Evolutionary conservation across 202 grass and related monocot genomes (phyloP).

Genomic region (Elaeis oleifera): DNA sequence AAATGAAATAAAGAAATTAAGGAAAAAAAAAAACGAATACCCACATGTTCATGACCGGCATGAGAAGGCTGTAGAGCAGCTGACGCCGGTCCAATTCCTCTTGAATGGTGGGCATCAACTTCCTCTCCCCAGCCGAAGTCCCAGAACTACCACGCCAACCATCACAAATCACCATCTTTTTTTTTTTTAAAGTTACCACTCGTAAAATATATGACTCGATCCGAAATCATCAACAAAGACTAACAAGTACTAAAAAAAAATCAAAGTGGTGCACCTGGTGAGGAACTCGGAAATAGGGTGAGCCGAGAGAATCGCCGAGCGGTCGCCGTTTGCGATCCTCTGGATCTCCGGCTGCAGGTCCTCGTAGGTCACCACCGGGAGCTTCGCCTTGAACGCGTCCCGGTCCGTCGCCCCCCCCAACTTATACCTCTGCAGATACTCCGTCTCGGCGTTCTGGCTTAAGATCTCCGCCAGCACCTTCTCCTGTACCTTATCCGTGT

Average conservation of each 20-base stretch:
- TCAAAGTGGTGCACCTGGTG: conserved; percentile 38
- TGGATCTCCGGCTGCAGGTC: conserved; percentile 75
- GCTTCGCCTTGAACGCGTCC: conserved; percentile 46
- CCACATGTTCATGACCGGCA: conserved; percentile 97
- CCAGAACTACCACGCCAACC: conserved; percentile 48
- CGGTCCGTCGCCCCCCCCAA: conserved; percentile 51
- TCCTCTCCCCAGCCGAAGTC: conserved; percentile 94
- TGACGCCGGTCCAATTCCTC: conserved; percentile 76
- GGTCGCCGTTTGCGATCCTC: conserved; percentile 89
- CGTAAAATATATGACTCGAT: too few species aligned
- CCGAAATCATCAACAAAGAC: neutral
- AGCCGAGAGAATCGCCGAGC: conserved; percentile 64
- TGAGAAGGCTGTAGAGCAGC: conserved; percentile 90
- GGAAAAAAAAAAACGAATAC: conserved; percentile 11
- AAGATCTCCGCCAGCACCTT: conserved; percentile 61
- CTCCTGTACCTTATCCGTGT: conserved; percentile 46
- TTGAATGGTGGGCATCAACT: conserved; percentile 87
- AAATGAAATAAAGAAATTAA: neutral
- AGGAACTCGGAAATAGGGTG: conserved; percentile 91
- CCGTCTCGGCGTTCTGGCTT: conserved; percentile 51
- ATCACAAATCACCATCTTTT: too few species aligned
- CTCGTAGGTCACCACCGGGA: conserved; percentile 84
- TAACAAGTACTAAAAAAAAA: neutral
- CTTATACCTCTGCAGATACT: conserved; percentile 64
- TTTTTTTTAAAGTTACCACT: too few species aligned